These are phyloP conservation scores for Pythium vanterpoolii DNA, from an alignment of 352 stramenopile genomes.

Conservation along the genomic window DNA sequence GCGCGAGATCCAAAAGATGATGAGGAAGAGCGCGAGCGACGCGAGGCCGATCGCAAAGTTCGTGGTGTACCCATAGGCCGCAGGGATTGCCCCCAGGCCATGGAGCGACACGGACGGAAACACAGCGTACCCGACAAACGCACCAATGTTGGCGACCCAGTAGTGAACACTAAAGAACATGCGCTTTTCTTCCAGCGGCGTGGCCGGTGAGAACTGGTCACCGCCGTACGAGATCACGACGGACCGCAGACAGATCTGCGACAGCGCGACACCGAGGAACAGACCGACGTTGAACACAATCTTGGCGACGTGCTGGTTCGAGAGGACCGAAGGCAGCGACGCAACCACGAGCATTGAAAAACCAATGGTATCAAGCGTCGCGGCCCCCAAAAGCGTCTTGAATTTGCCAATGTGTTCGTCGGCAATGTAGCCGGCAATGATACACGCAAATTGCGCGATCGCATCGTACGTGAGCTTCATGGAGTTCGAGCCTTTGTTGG, in stretches of 20 bases:
- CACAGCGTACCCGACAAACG: conserved; percentile 40
- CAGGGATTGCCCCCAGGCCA: conserved; percentile 33
- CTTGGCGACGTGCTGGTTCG: conserved; percentile 13
- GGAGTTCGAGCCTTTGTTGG: conserved; percentile 21
- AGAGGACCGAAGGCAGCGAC: conserved; percentile 17
- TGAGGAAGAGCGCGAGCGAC: conserved; percentile 5
- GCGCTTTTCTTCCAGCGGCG: conserved; percentile 19
- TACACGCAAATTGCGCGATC: conserved; percentile 26
- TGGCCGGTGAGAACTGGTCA: conserved; percentile 27
- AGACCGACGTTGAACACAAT: conserved; percentile 22
- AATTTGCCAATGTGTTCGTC: conserved; percentile 29
- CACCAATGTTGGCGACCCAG: conserved; percentile 47
- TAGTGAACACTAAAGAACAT: conserved; percentile 56
- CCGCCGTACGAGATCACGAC: conserved; percentile 27
- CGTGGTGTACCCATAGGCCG: conserved; percentile 46
- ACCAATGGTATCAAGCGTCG: conserved; percentile 21
- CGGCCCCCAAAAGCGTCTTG: conserved; percentile 23
- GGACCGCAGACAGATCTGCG: conserved; percentile 23
- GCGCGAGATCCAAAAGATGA: conserved; percentile 5
- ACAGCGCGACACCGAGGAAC: conserved; percentile 26
- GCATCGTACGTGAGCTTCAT: conserved; percentile 31
- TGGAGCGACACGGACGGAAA: conserved; percentile 44
- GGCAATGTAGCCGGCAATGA: conserved; percentile 28
- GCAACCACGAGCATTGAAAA: conserved; percentile 19
- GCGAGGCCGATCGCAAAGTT: conserved; percentile 25